Percentiles rank a stretch among this genome's conserved stretches.
Conservation (phyloP, 768 basidiomycete genomes). For the Daedaleopsis sinensis region DNA sequence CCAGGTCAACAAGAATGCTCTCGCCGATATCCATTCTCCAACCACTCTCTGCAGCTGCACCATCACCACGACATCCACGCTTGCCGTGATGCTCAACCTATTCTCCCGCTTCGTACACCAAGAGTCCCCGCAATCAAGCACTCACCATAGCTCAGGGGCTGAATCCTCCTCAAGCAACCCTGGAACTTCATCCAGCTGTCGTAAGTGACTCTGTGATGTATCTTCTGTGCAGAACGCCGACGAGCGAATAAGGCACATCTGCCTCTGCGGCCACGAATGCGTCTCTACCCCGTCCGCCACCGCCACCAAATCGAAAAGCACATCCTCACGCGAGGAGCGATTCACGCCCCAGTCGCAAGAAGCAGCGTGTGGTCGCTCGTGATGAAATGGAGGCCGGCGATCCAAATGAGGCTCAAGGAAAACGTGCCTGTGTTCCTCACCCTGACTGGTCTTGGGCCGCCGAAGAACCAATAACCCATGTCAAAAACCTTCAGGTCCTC, state of each 20-base stretch:
- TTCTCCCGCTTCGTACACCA: background rate
- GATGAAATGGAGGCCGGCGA: background rate
- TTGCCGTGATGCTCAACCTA: background rate
- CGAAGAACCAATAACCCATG: background rate
- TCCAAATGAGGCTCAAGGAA: background rate
- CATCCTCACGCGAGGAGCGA: too few relatives aligned
- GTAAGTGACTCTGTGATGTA: too few relatives aligned
- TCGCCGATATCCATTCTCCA: background rate
- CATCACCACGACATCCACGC: background rate
- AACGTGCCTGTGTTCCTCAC: background rate
- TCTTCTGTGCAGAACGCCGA: too few relatives aligned
- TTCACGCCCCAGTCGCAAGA: too few relatives aligned
- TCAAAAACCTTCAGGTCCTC: background rate
- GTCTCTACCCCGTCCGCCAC: too few relatives aligned
- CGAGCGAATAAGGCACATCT: too few relatives aligned
- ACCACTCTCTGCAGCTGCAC: background rate
- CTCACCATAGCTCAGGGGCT: background rate
- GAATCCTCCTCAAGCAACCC: background rate
- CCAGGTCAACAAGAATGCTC: background rate
- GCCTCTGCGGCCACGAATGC: too few relatives aligned
- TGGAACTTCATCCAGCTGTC: background rate
- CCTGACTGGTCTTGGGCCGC: background rate
- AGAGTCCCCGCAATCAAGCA: background rate
- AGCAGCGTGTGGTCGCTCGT: too few relatives aligned
- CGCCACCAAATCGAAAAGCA: too few relatives aligned